Base-by-base conservation (phyloP, 768 basidiomycete species). In the Boletus pseudo-olivaceus region DNA sequence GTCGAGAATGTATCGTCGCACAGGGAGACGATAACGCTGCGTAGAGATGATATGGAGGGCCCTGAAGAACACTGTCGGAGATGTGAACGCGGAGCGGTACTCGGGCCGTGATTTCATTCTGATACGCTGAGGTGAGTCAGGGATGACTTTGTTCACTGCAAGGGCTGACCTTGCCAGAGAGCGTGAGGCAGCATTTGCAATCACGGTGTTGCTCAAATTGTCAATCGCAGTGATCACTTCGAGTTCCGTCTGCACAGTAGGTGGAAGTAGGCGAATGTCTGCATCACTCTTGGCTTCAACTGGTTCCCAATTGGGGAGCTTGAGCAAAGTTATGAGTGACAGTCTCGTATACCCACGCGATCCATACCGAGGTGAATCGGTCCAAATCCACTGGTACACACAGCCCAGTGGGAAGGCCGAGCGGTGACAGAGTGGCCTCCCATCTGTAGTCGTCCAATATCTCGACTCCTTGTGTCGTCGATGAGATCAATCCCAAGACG, bases 151-250 rank as follows among this genome's bases (percentile, higher is more conserved):
- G 26, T 35, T 49, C 9, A 14, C 7, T 20, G 40, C 50, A 51
- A 43, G 38, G 19, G 69, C 80, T 58, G 64, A 94, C 93, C 82
- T 83, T 29, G 92, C 87, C 37, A 99, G 76, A 17, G 92, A 87
- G 43, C 93, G 83, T 23, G 97, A 98, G 1, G 97, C 94, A 23
- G 91, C 84, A 64, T 95, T 95, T 0, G 95, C 94, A 54, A 98
- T 90, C 47, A 98, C 94, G 19, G 94, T 92, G 67, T 99, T 99
- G 29, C 89, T 87, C 39, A 99, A 77, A 67, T 98, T 98, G 62
- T 93, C 88, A 47, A 99, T 90, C 5, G 92, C 90, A 5, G 88
- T 87, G 61, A 95, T 80, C 29, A 92, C 86, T 61, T 96, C 92
- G 5, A 84, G 77, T 62, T 98, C 95, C 35, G 81, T 74, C 56